Base-by-base conservation (phyloP, 2,329 filamentous ascomycete species). In the Podosphaera fusca region DNA sequence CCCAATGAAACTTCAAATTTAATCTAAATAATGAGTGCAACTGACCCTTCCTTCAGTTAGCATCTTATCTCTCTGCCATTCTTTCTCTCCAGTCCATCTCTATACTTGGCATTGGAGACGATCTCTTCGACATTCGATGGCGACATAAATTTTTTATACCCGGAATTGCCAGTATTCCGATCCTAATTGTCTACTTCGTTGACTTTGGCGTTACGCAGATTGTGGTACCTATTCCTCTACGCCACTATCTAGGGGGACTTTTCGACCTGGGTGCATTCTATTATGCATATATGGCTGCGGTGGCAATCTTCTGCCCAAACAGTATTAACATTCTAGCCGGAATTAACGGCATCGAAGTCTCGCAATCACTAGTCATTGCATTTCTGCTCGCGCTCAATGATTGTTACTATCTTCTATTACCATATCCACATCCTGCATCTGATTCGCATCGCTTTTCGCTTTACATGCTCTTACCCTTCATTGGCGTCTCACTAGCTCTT, bases 321-420 rank as follows among this genome's bases (percentile, higher is more conserved):
- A 88, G 87, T 70, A 98, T 98, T 78, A 98, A 98, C 74, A 98
- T 98, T 72, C 75, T 98, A n/a, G 92, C 92, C 0, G 92, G 92
- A n/a, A 87, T 98, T 70, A 98, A 98, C 70, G 92, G 92, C 57
- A 92, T 98, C 68, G 92, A 98, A 70, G 92, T 96, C 57, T 81
- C 85, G 9, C 92, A 98, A 71, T 95, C 88, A 59, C 74, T 98
- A 60, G 85, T 95, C 61, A 87, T 98, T 67, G 90, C 89, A 33
- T 69, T 81, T 56, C 77, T 96, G 55, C 79, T 98, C 62, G 79
- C 84, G 59, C 72, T 87, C 68, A 98, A 98, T 72, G 92, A 96
- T 69, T 74, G 78, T 56, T 76, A 96, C 61, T 98, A 96, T 71
- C 79, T 96, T 55, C 75, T 87, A 59, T 84, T 83, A 0, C 81